Evolutionary conservation across 2,329 filamentous ascomycete genomes (phyloP).

Genomic region (Chaetomium strumarium): DNA sequence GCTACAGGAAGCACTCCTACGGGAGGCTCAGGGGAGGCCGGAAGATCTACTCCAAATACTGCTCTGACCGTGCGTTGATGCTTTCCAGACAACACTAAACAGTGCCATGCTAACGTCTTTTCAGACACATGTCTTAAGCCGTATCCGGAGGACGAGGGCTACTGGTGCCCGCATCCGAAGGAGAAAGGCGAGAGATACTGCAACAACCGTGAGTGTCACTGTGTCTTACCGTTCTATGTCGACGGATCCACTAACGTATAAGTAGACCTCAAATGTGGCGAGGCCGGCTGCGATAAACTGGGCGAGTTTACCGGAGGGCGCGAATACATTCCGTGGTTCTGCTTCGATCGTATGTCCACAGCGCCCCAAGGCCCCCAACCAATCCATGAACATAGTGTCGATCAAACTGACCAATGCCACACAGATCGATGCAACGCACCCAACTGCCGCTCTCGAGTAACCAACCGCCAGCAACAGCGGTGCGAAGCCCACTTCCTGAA

Average conservation of each 20-base stretch:
- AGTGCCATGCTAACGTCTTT: neutral
- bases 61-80: conserved; percentile 14
- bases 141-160: conserved; percentile 11
- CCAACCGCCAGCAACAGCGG: conserved; percentile 13
- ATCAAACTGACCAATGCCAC: neutral
- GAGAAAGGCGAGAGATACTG: conserved; percentile 12
- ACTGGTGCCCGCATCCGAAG: conserved; percentile 15
- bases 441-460: conserved; percentile 11
- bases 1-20: conserved; percentile 15
- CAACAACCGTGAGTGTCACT: conserved; percentile 6
- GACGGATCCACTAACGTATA: neutral
- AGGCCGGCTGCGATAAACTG: conserved; percentile 10
- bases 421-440: conserved; percentile 18
- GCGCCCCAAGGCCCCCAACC: too few relatives aligned
- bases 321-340: conserved; percentile 19
- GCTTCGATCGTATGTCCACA: conserved; percentile 8
- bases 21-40: neutral
- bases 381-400: too few relatives aligned
- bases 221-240: too few relatives aligned
- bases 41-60: conserved; percentile 21
- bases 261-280: conserved; percentile 17
- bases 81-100: neutral
- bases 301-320: conserved; percentile 10
- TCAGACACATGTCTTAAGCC: conserved; percentile 16
- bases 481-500: conserved; percentile 14